phyloP scores from a whole-genome alignment of 768 basidiomycete genomes.

The Lenzites betulinus region DNA sequence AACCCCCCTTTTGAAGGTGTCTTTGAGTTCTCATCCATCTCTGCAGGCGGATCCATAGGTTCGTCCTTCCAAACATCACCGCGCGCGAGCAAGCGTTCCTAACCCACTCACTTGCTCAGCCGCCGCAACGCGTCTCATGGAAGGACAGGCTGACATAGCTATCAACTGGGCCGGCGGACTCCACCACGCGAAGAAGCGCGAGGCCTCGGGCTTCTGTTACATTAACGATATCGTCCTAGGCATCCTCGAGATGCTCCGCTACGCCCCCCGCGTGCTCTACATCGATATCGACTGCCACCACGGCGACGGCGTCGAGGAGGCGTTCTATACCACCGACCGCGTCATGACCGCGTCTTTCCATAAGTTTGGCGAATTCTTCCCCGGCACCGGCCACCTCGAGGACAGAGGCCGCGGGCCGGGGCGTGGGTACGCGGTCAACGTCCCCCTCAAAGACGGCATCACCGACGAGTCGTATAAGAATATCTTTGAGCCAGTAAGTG shows the following conservation, averaged over 20 bases:
- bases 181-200: conserved; percentile 99
- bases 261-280: conserved; percentile 86
- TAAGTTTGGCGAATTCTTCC: conserved; percentile 96
- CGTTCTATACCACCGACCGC: conserved; percentile 95
- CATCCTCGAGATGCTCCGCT: conserved; percentile 90
- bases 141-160: conserved; percentile 77
- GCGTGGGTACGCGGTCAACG: conserved; percentile 87
- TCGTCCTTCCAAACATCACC: conserved; percentile 28
- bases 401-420: conserved; percentile 85
- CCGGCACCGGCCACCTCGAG: conserved; percentile 84
- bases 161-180: conserved; percentile 99
- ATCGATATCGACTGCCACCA: conserved; percentile 99
- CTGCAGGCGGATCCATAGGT: conserved; percentile 95
- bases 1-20: conserved; percentile 96
- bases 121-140: conserved; percentile 78
- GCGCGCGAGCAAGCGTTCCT: neutral
- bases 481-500: conserved; percentile 88
- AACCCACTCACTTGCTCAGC: conserved; percentile 40
- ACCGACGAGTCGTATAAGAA: conserved; percentile 85
- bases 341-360: conserved; percentile 98
- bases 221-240: conserved; percentile 97
- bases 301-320: conserved; percentile 98
- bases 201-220: conserved; percentile 98
- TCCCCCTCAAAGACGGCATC: conserved; percentile 92
- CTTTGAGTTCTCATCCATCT: conserved; percentile 96